Evolutionary conservation across 2,329 filamentous ascomycete genomes (phyloP), one percentile per base, ranked within the genome.

Genomic region (Microcyclospora pomicola): DNA sequence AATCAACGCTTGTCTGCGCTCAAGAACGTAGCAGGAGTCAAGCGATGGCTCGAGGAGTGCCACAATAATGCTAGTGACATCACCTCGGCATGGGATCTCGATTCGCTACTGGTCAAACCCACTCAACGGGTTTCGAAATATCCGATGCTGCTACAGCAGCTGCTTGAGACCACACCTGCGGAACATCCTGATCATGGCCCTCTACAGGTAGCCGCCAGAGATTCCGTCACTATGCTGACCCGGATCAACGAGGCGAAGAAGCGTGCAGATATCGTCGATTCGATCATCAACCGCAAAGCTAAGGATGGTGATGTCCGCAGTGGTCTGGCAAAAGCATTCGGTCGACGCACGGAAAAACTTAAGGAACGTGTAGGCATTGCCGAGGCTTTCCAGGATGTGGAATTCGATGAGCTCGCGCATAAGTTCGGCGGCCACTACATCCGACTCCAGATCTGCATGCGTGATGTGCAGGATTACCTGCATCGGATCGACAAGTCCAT

Each of bases 71-170:
- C 88, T 10, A 82, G 85, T 49, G 91, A 95, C 56, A 71, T 98
- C 45, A 98, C 91, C 0, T 77, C 79, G 16, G 88, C 91, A 0
- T 98, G 91, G 91, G 83, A 93, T 59, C 62, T 98, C 43, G 87
- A 95, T 59, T 93, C 91, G 0, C 68, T 98, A n/a, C 72, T 98
- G 14, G 88, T 98, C 55, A 98, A 98, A 60, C 91, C 91, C 2
- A 87, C 93, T 59, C 91, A 98, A 61, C 77, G 91, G 34, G 80
- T 96, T 44, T 79, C 88, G 27, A 95, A 95, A 54, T 98, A 96
- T 54, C 86, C 86, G 3, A 77, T 94, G 33, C 68, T 98, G 31
- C 74, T 98, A 33, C 75, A 77, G 27, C 78, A 86, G 40, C 67
- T 98, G 9, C 67, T 92, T 15, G 77, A 86, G 45, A 73, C 80